These are phyloP conservation scores for Yarrowia osloensis DNA, from an alignment of 805 yeast species.

Conservation along the genomic window DNA sequence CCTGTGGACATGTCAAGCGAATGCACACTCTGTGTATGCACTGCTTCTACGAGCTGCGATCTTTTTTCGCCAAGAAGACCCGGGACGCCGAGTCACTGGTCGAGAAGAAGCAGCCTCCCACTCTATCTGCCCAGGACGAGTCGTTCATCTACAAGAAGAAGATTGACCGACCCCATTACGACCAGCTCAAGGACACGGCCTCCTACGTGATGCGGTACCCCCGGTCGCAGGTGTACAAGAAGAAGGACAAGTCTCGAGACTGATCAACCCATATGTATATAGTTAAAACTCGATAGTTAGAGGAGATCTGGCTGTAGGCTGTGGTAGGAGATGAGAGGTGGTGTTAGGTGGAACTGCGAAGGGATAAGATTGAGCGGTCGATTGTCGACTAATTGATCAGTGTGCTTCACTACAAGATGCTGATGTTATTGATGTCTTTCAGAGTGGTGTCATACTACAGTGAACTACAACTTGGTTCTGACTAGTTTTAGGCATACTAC, in stretches of 20 bases:
- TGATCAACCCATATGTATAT: not conserved
- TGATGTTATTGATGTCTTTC: no score
- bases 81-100: constrained; percentile 33
- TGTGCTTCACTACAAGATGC: no score
- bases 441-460: no score
- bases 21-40: constrained; percentile 90
- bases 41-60: constrained; percentile 80
- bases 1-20: constrained; percentile 91
- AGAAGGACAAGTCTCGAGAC: not conserved
- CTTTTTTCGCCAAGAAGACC: constrained; percentile 57
- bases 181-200: constrained; percentile 16
- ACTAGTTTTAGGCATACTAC: no score
- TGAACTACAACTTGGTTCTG: no score
- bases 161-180: constrained; percentile 34
- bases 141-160: constrained; percentile 40
- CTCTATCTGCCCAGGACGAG: constrained; percentile 34
- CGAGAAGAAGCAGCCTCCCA: constrained; percentile 32
- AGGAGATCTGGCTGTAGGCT: no score
- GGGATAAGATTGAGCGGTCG: no score
- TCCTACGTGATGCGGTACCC: constrained; percentile 21
- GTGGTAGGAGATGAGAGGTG: not conserved
- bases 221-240: constrained; percentile 22
- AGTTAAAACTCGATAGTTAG: not conserved
- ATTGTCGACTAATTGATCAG: no score
- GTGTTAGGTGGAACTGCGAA: no score